These are phyloP conservation scores for Hymenoscyphus occultus DNA, from an alignment of 2,329 filamentous ascomycete species.

Conservation along the genomic window DNA sequence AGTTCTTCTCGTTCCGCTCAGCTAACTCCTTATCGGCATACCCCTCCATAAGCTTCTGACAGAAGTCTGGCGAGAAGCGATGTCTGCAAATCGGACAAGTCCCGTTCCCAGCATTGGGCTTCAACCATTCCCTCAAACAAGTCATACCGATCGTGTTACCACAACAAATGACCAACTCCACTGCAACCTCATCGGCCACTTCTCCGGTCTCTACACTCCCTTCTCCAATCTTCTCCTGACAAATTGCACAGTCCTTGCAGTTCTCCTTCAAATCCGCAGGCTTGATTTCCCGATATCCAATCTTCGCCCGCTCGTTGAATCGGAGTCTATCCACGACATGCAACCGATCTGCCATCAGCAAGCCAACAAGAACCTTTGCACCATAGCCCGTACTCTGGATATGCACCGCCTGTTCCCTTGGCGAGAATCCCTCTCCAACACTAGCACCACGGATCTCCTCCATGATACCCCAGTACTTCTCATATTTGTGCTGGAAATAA, in stretches of 20 bases:
- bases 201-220: constrained; percentile 11
- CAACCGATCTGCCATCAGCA: constrained; percentile 29
- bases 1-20: neutral
- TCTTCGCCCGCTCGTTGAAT: constrained; percentile 2
- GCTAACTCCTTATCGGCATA: constrained; percentile 9
- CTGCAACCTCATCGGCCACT: constrained; percentile 12
- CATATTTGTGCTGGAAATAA: constrained; percentile 18
- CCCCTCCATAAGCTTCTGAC: constrained; percentile 17
- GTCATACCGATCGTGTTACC: constrained; percentile 21
- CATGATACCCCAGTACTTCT: constrained; percentile 21
- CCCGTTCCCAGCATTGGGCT: neutral
- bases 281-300: constrained; percentile 17
- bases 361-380: constrained; percentile 24
- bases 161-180: constrained; percentile 28
- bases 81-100: constrained; percentile 25
- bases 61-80: constrained; percentile 16
- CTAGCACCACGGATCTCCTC: constrained; percentile 1
- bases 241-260: constrained; percentile 24
- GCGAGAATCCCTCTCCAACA: neutral
- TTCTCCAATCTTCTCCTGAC: constrained; percentile 20
- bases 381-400: constrained; percentile 27
- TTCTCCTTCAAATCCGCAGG: constrained; percentile 13
- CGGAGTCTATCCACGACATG: constrained; percentile 17
- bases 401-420: constrained; percentile 8
- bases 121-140: constrained; percentile 25